phyloP scores from a whole-genome alignment of 345 rosid species.

The Citrus glauca region DNA sequence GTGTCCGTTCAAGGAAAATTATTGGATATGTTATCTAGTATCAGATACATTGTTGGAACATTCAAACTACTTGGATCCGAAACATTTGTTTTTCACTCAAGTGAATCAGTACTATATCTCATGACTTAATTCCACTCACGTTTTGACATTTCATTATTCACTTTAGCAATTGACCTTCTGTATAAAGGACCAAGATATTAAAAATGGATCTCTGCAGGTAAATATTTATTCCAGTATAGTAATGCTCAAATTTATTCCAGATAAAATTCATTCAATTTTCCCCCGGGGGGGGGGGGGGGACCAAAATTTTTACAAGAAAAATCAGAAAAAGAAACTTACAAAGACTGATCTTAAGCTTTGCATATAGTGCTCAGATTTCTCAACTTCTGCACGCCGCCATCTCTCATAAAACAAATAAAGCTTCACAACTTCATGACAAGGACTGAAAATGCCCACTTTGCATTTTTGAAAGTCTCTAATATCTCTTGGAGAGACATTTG shows the following conservation, averaged over 20 bases:
- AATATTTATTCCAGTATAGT: neutral
- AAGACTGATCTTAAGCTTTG: conserved; percentile 22
- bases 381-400: conserved; percentile 92
- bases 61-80: too few species aligned
- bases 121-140: neutral
- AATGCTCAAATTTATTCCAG: neutral
- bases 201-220: neutral
- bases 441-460: conserved; percentile 34
- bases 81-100: neutral
- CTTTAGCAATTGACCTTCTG: too few species aligned
- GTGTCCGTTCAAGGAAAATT: too few species aligned
- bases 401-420: conserved; percentile 77
- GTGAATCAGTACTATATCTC: neutral
- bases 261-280: too few species aligned
- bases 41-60: too few species aligned
- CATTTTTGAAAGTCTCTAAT: conserved; percentile 38
- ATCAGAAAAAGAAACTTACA: conserved; percentile 33
- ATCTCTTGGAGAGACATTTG: conserved; percentile 85
- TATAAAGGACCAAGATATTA: too few species aligned
- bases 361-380: conserved; percentile 53
- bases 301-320: conserved; percentile 9
- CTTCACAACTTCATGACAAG: conserved; percentile 60
- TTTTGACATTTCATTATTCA: too few species aligned
- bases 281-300: too few species aligned
- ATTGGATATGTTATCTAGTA: too few species aligned